Evolutionary conservation across 495 filamentous ascomycete genomes (phyloP).

Genomic region (Lasiosphaeria ovina): DNA sequence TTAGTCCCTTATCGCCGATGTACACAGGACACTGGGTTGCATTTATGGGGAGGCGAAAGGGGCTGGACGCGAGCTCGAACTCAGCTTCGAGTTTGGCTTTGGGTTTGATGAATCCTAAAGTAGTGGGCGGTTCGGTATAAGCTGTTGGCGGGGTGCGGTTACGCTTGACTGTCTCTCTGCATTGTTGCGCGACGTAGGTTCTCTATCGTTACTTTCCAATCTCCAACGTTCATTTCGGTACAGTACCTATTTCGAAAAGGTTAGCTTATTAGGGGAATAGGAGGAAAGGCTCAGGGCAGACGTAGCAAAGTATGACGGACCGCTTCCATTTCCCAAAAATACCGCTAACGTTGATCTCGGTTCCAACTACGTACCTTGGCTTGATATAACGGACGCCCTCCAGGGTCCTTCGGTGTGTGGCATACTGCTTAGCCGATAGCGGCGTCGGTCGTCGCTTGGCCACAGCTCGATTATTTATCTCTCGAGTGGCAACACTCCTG

Average conservation of each 20-base stretch:
- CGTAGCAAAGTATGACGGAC: constrained; percentile 1
- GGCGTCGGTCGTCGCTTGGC: neutral
- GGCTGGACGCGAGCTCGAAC: too few relatives aligned
- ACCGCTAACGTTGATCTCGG: constrained; percentile 22
- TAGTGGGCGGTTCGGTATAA: too few relatives aligned
- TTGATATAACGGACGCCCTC: constrained; percentile 14
- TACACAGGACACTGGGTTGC: too few relatives aligned
- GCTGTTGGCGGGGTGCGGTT: too few relatives aligned
- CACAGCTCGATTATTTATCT: constrained; percentile 7
- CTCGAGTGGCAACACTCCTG: constrained; percentile 6
- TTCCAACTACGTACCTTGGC: constrained; percentile 19
- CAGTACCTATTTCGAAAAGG: constrained; percentile 12
- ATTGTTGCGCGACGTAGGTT: constrained; percentile 17
- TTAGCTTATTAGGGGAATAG: neutral
- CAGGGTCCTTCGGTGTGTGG: constrained; percentile 10
- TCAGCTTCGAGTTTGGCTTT: too few relatives aligned
- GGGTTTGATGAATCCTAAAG: too few relatives aligned
- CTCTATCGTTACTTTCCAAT: constrained; percentile 22
- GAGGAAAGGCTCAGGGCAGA: neutral
- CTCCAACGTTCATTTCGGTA: constrained; percentile 8
- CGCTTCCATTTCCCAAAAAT: constrained; percentile 23
- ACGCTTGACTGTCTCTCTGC: too few relatives aligned
- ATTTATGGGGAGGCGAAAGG: too few relatives aligned
- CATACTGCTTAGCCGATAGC: constrained; percentile 6
- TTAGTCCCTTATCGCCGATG: too few relatives aligned